Base-by-base conservation (phyloP, 805 yeast species). In the Groenewaldozyma salmanticensis region DNA sequence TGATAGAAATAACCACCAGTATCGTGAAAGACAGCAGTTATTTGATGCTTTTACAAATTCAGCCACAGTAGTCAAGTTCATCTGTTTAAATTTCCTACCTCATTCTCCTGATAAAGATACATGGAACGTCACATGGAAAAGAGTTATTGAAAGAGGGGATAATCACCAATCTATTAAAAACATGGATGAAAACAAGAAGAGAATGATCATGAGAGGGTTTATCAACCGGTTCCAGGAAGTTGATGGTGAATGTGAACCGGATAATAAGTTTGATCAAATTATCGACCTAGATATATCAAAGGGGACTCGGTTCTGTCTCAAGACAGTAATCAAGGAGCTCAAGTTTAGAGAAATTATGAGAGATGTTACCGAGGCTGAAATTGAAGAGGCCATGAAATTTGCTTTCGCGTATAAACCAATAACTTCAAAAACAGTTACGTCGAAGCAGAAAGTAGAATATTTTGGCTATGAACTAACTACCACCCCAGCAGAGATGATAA, bases 1-100 rank as follows among this genome's bases (percentile, higher is more conserved):
- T 9, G 98, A 92, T 55, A 71, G 94, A 52, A 90, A 90, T 59
- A 88, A 92, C 56, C 90, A 83, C 57, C 74, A 73, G 53, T 62
- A 50, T 19, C 62, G 76, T 35, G 96, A 90, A 60, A 69, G 98
- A 33, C 54, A 64, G 42, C 80, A 80, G 51, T 58, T 87, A 1
- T 70, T 87, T 42, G 69, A 66, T 2, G 76, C 74, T 50, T 54
- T 70, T 16, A 71, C 71, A 40, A 18, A 31, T n/a, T 67, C 64
- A 27, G 60, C 65, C 2, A 68, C 71, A 3, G 72, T 68, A 37
- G 54, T 84, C 21, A 71, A 74, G 39, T 74, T 75, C 38, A 69
- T 90, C 21, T 83, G 85, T 19, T 55, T 88, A 36, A 77, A 86
- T 47, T 90, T 83, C 55, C 59, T 79, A 5, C 68, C 72, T 0